These are phyloP conservation scores for Botryosphaeria dothidea DNA, from an alignment of 2,329 filamentous ascomycete genomes.

Conservation along the genomic window DNA sequence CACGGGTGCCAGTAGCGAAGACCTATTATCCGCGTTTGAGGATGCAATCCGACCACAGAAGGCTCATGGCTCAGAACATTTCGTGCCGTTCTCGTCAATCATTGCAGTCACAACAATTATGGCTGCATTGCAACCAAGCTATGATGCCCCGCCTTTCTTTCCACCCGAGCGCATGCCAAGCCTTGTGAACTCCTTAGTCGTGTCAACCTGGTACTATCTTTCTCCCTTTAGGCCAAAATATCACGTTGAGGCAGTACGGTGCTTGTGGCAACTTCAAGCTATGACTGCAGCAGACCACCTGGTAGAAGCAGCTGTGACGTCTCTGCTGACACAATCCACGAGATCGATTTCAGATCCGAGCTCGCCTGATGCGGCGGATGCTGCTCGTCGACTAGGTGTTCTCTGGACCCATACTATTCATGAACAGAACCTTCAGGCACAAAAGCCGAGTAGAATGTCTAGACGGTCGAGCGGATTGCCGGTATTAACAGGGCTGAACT, in stretches of 20 bases:
- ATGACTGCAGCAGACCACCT: constrained; percentile 68
- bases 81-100: constrained; percentile 31
- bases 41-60: not conserved
- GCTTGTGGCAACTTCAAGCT: constrained; percentile 82
- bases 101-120: constrained; percentile 35
- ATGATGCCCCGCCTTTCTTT: constrained; percentile 30
- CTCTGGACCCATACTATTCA: constrained; percentile 76
- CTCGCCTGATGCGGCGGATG: constrained; percentile 57
- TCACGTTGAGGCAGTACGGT: constrained; percentile 87
- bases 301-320: constrained; percentile 75
- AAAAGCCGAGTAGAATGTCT: constrained; percentile 31
- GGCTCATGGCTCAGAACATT: not conserved
- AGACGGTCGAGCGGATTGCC: constrained; percentile 30
- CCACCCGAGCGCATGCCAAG: constrained; percentile 53
- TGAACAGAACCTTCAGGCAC: constrained; percentile 37
- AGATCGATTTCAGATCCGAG: not conserved
- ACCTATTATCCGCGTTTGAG: constrained; percentile 29
- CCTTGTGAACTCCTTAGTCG: constrained; percentile 69
- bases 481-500: constrained; percentile 38
- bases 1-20: constrained; percentile 29
- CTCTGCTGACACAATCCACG: constrained; percentile 56
- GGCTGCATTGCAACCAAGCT: constrained; percentile 33
- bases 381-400: constrained; percentile 69
- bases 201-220: constrained; percentile 75
- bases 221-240: constrained; percentile 85